These are phyloP conservation scores for Conidiobolus incongruus DNA, from an alignment of 371 early-diverging fungal genomes.

Conservation along the genomic window DNA sequence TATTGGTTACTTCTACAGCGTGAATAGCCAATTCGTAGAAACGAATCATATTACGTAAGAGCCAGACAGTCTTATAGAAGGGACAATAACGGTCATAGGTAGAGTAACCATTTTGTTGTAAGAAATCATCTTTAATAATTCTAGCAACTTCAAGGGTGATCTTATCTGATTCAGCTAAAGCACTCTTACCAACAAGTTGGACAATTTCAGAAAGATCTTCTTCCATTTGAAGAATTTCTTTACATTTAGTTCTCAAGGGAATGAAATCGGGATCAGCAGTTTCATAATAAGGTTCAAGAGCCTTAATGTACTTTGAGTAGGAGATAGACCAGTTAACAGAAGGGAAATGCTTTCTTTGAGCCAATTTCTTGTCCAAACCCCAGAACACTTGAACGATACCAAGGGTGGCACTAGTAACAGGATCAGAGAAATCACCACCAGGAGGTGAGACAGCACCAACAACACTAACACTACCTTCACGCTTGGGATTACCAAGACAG, in stretches of 20 bases:
- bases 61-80: constrained; percentile 95
- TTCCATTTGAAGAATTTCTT: constrained; percentile 98
- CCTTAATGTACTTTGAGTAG: constrained; percentile 98
- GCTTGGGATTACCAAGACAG: constrained; percentile 87
- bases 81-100: constrained; percentile 99
- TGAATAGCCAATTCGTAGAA: constrained; percentile 92
- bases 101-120: constrained; percentile 99
- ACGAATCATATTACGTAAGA: constrained; percentile 94
- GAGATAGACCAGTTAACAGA: constrained; percentile 99
- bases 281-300: constrained; percentile 93
- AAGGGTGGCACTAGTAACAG: constrained; percentile 97
- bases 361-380: constrained; percentile 99
- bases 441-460: constrained; percentile 99
- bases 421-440: constrained; percentile 99
- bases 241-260: constrained; percentile 74
- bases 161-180: constrained; percentile 97
- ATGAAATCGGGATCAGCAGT: constrained; percentile 86
- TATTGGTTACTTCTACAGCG: constrained; percentile 74
- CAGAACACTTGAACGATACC: constrained; percentile 99
- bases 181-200: constrained; percentile 96
- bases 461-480: constrained; percentile 94
- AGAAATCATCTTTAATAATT: constrained; percentile 99
- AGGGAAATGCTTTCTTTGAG: constrained; percentile 99
- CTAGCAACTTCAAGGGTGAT: constrained; percentile 96
- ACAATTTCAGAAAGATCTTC: constrained; percentile 99